These are phyloP conservation scores for Solanum neorickii DNA, from an alignment of 257 asterid species.

Conservation along the genomic window DNA sequence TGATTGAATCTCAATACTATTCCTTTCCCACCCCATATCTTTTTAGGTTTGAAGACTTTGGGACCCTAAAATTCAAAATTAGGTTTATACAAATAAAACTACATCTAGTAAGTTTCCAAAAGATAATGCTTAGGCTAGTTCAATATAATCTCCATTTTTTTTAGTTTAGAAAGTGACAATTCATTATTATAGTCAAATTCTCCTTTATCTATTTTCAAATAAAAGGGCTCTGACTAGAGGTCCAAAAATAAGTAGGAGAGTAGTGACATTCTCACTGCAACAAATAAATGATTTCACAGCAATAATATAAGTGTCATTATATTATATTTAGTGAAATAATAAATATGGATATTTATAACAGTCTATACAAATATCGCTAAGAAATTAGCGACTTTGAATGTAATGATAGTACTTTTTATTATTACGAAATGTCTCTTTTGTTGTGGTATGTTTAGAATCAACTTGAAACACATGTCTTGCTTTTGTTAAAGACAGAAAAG, in stretches of 20 bases:
- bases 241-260: neutral
- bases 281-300: neutral
- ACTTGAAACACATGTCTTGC: neutral
- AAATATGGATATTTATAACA: no score
- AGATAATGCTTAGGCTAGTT: slow-evolving; percentile 2
- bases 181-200: neutral
- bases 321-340: no score
- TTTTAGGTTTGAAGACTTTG: neutral
- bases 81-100: slow-evolving; percentile 9
- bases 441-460: neutral
- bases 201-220: neutral
- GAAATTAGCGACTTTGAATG: neutral
- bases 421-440: no score
- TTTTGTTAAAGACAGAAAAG: neutral
- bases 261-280: neutral
- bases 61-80: neutral
- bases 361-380: neutral
- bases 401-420: no score
- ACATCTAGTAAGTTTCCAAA: neutral
- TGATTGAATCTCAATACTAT: neutral
- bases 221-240: neutral
- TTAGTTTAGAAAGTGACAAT: slow-evolving; percentile 9
- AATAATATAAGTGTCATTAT: no score
- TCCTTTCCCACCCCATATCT: neutral
- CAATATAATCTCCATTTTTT: neutral